Evolutionary conservation across 345 rosid species (phyloP), one percentile per base, ranked within the genome.

Genomic region (Cochlearia excelsa): DNA sequence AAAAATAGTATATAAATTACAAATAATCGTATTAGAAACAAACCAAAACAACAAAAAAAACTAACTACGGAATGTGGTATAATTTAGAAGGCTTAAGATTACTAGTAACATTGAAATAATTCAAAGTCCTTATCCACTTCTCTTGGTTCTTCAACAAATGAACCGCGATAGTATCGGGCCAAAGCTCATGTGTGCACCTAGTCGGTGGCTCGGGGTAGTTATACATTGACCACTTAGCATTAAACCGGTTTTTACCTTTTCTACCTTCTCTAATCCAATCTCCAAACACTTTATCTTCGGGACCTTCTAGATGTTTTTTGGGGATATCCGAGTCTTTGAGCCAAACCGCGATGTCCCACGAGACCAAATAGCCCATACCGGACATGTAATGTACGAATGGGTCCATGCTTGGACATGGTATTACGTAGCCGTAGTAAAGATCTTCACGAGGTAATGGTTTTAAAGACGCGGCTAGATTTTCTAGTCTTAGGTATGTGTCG

Each of bases 311-410:
- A 41, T 82, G 84, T n/a, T 75, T 80, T 59, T 64, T 83, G 0
- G 98, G 90, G 6, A 88, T 79, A 2, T 86, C 86, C 0, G 90
- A 88, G 7, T 75, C 81, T 57, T 78, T 79, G 47, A 90, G 77
- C 96, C 98, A 91, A 67, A 86, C 88, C 3, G 78, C 87, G 0
- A 88, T 84, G 48, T 88, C 96, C 98, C 95, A 88, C 1, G 98
- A 84, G 16, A 86, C 75, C 69, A 86, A 63, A 58, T 85, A 91
- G 0, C 94, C 97, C 97, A 90, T 91, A 1, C 96, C 96, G 0
- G 95, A 79, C 92, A 88, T 91, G 80, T 91, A 91, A 60, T 75
- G 82, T n/a, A 74, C 80, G 56, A 88, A 91, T 6, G 98, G 95
- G 57, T 91, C 96, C 91, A 82, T 84, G 70, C 94, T 85, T 4